Conservation (phyloP, 257 asterid species). For the Plantago ovata region DNA sequence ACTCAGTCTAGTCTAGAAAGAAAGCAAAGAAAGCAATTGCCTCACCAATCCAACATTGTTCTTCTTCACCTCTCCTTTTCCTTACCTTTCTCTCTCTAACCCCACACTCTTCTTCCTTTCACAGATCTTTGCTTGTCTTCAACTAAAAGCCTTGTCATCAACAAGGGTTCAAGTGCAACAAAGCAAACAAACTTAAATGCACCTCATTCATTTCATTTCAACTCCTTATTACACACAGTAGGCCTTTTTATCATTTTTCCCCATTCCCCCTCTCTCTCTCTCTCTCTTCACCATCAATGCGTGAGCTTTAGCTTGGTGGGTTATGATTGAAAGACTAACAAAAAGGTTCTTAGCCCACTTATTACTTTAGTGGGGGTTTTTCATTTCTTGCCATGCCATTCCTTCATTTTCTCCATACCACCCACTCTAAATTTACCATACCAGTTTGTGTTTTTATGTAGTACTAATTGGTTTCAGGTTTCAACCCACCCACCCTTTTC, state of each 20-base stretch:
- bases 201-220: constrained; percentile 17
- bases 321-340: constrained; percentile 65
- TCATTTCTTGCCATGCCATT: constrained; percentile 11
- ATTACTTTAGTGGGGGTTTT: constrained; percentile 34
- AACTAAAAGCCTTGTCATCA: constrained; percentile 18
- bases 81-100: constrained; percentile 21
- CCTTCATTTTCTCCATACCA: constrained; percentile 10
- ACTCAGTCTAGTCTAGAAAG: too few relatives aligned
- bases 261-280: not conserved
- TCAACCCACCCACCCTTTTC: constrained; percentile 8
- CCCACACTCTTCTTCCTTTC: not conserved
- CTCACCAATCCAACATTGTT: constrained; percentile 34
- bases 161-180: constrained; percentile 20
- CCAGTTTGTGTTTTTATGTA: constrained; percentile 35
- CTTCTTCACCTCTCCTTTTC: constrained; percentile 35
- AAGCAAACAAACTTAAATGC: constrained; percentile 22
- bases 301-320: constrained; percentile 50
- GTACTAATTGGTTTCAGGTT: constrained; percentile 25
- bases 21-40: constrained; percentile 29
- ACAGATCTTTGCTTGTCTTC: constrained; percentile 28
- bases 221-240: not conserved
- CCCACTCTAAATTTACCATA: constrained; percentile 32
- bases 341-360: constrained; percentile 42
- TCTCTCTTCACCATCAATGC: constrained; percentile 47
- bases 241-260: not conserved